Evolutionary conservation across 208 protist species (phyloP).

Genomic region (Leishmania martiniquensis): DNA sequence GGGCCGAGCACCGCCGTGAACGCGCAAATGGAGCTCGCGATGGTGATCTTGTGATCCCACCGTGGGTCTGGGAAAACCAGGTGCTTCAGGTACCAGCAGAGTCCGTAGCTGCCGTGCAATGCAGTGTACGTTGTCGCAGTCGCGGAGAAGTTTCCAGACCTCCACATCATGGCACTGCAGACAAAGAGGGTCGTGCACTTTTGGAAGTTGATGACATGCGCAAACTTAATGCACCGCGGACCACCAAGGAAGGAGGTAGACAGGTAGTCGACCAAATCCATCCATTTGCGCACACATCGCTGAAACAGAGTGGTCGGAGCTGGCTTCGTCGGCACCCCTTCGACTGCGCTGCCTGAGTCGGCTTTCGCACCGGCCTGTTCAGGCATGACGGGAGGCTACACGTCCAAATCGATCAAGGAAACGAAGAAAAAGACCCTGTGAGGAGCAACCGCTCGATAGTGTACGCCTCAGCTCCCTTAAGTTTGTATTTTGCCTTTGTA

Average conservation of each 20-base stretch:
- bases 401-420: neutral
- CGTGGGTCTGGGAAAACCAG: conserved; percentile 81
- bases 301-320: conserved; percentile 18
- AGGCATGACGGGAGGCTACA: neutral
- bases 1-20: conserved; percentile 65
- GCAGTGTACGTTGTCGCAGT: conserved; percentile 87
- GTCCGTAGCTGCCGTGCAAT: conserved; percentile 85
- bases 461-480: neutral
- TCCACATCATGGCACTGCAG: conserved; percentile 72
- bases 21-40: conserved; percentile 48
- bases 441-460: neutral
- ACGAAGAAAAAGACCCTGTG: neutral
- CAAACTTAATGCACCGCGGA: conserved; percentile 58
- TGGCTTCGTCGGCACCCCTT: neutral
- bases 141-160: conserved; percentile 68
- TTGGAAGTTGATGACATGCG: conserved; percentile 84
- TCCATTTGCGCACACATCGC: conserved; percentile 48
- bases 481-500: neutral
- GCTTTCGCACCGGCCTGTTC: neutral
- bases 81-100: conserved; percentile 91
- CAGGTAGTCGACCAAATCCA: conserved; percentile 46
- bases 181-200: conserved; percentile 76
- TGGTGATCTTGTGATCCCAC: conserved; percentile 73
- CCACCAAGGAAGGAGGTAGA: conserved; percentile 60
- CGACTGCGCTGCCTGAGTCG: neutral